These are phyloP conservation scores for Fusarium sp. DNA, from an alignment of 2,329 filamentous ascomycete genomes.

Conservation along the genomic window DNA sequence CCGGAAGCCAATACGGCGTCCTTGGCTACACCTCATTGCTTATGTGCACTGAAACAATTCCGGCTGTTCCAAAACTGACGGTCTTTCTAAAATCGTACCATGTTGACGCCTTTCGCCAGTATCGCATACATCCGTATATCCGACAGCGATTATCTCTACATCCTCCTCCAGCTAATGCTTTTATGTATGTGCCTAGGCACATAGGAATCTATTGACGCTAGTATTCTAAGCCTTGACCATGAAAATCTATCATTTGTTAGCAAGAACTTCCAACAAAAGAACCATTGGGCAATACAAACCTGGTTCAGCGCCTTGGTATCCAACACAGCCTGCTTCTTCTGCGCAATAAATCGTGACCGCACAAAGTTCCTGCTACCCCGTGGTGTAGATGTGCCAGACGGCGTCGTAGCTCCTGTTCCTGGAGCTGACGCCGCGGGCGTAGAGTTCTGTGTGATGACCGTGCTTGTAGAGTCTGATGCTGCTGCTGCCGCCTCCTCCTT, in stretches of 20 bases:
- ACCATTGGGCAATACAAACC: slow-evolving; percentile 67
- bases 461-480: slow-evolving; percentile 32
- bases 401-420: slow-evolving; percentile 53
- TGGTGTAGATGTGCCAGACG: slow-evolving; percentile 60
- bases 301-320: slow-evolving; percentile 87
- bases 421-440: slow-evolving; percentile 48
- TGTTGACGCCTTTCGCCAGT: slow-evolving; percentile 15
- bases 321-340: slow-evolving; percentile 85
- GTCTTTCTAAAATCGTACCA: slow-evolving; percentile 6
- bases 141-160: slow-evolving; percentile 8
- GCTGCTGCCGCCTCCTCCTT: slow-evolving; percentile 52
- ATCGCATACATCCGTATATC: neutral
- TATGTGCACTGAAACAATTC: neutral
- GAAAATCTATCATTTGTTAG: slow-evolving; percentile 65
- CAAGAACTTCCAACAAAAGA: neutral
- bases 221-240: slow-evolving; percentile 67
- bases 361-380: slow-evolving; percentile 74
- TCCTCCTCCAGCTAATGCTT: slow-evolving; percentile 9
- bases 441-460: slow-evolving; percentile 25
- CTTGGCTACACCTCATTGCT: neutral
- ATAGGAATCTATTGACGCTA: neutral
- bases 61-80: slow-evolving; percentile 1
- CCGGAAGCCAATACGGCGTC: neutral
- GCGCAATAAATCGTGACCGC: slow-evolving; percentile 84
- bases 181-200: slow-evolving; percentile 6